Evolutionary conservation across 768 basidiomycete genomes (phyloP).

Genomic region (Boletus sensibilis): DNA sequence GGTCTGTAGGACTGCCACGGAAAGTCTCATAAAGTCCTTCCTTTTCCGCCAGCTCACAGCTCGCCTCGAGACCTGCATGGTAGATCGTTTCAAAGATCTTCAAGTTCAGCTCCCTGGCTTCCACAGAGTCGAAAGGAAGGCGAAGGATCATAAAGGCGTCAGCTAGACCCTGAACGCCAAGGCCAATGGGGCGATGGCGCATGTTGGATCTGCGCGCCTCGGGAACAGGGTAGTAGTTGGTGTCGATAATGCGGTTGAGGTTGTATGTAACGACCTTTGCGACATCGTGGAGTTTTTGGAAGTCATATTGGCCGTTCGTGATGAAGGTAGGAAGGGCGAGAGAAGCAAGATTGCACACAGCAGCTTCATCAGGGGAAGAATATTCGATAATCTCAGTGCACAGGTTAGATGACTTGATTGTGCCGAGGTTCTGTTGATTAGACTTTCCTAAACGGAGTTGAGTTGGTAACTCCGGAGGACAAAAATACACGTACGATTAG

Average conservation of each 20-base stretch:
- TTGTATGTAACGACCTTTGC: constrained; percentile 91
- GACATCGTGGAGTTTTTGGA: constrained; percentile 92
- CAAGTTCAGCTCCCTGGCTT: constrained; percentile 84
- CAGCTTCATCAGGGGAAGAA: constrained; percentile 94
- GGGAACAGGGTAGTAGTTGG: constrained; percentile 93
- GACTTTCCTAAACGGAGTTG: constrained; percentile 69
- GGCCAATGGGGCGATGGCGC: constrained; percentile 95
- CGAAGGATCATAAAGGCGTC: constrained; percentile 97
- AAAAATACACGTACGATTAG: constrained; percentile 63
- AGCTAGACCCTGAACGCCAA: constrained; percentile 97
- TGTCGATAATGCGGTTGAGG: constrained; percentile 90
- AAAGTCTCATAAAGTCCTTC: constrained; percentile 88
- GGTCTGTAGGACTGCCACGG: constrained; percentile 84
- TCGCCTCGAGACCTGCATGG: constrained; percentile 89
- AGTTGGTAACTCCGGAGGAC: not conserved
- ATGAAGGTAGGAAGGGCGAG: constrained; percentile 93
- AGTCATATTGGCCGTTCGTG: constrained; percentile 80
- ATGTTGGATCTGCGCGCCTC: constrained; percentile 92
- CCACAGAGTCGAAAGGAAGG: constrained; percentile 90
- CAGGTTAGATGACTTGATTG: constrained; percentile 98
- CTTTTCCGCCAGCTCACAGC: constrained; percentile 76
- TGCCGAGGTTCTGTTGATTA: constrained; percentile 97
- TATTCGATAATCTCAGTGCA: constrained; percentile 99
- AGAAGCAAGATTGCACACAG: constrained; percentile 98
- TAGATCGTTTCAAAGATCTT: constrained; percentile 99